Percentiles rank a stretch among this genome's conserved stretches.
Conservation (phyloP, 2,329 filamentous ascomycete species). For the Dactylellina cionopaga region DNA sequence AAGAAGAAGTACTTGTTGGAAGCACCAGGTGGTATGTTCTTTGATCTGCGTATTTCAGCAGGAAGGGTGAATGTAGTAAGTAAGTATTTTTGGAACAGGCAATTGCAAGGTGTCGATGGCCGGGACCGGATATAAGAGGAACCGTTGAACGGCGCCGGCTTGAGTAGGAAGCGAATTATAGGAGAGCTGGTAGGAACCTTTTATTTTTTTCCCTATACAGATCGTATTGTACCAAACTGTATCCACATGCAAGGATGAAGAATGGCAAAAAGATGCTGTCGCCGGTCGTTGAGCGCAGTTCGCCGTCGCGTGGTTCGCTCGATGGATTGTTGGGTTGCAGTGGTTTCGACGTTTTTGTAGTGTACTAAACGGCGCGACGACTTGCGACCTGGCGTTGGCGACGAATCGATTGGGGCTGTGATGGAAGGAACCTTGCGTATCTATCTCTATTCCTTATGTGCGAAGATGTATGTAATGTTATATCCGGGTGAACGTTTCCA, state of each 20-base stretch:
- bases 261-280: not conserved
- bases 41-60: constrained; percentile 51
- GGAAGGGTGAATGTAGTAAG: constrained; percentile 4
- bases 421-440: too few relatives aligned
- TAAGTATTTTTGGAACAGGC: constrained; percentile 47
- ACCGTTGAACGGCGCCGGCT: too few relatives aligned
- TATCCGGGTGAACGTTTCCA: too few relatives aligned
- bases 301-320: constrained; percentile 22
- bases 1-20: not conserved
- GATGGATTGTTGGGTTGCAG: not conserved
- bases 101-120: constrained; percentile 29
- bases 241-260: constrained; percentile 28
- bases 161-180: constrained; percentile 5
- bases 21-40: not conserved
- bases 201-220: constrained; percentile 15
- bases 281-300: not conserved
- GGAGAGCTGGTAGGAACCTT: constrained; percentile 5
- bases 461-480: too few relatives aligned
- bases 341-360: too few relatives aligned
- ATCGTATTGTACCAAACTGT: too few relatives aligned
- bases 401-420: too few relatives aligned
- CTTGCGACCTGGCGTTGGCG: not conserved
- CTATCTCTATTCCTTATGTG: too few relatives aligned
- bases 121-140: constrained; percentile 40
- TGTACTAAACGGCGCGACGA: not conserved